A percentile compares a stretch with the other conserved stretches of the same genome.
phyloP scores from a whole-genome alignment of 164 flowering plant species.

The Umbellularia californica region DNA sequence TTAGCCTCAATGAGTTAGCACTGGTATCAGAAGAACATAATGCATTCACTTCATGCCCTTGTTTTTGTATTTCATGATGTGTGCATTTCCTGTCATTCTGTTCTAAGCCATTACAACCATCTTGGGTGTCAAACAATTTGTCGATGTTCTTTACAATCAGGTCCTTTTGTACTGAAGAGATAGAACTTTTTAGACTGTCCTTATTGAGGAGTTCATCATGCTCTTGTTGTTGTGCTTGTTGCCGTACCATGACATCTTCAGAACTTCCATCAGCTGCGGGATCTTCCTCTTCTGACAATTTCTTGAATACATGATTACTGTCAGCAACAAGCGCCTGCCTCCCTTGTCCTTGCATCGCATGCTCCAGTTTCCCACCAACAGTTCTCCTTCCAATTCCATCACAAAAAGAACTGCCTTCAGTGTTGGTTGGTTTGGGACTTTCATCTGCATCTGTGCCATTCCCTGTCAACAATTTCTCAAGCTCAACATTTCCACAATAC shows the following conservation, averaged over 20 bases:
- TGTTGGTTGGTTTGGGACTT: background rate
- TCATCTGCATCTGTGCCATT: background rate
- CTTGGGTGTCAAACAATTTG: constrained; percentile 7
- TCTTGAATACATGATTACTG: background rate
- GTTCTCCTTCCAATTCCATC: background rate
- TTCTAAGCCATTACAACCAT: constrained; percentile 4
- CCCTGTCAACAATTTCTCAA: background rate
- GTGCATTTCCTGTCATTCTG: background rate
- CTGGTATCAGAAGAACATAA: constrained; percentile 8
- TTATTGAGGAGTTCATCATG: constrained; percentile 7
- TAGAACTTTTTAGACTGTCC: background rate
- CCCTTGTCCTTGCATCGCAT: too few species aligned
- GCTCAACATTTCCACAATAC: background rate
- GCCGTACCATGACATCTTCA: constrained; percentile 6
- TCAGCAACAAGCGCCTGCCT: background rate
- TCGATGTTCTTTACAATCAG: constrained; percentile 6
- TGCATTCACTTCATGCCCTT: constrained; percentile 8
- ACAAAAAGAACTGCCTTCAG: background rate
- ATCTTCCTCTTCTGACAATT: background rate
- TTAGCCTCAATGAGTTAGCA: constrained; percentile 6
- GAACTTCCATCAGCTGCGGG: background rate
- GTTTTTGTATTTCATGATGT: constrained; percentile 1
- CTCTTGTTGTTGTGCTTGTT: constrained; percentile 13
- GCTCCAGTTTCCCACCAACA: background rate
- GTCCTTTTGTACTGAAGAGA: background rate